Evolutionary conservation across 768 basidiomycete genomes (phyloP).

Genomic region (Mrakia blollopis): DNA sequence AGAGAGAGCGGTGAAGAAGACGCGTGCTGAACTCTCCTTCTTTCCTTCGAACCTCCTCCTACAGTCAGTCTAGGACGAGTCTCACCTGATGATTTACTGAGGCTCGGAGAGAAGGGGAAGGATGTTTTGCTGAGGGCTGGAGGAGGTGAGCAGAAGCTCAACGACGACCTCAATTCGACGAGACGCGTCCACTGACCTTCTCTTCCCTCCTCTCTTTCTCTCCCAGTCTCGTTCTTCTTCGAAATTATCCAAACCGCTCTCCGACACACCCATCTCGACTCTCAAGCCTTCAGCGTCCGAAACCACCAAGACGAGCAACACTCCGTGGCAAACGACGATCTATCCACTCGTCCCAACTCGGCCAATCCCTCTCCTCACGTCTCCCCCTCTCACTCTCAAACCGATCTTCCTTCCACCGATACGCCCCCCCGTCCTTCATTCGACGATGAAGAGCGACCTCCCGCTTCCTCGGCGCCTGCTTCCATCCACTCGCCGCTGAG

Average conservation of each 20-base stretch:
- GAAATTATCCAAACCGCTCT: constrained; percentile 28
- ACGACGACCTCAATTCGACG: no score
- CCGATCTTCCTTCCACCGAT: neutral
- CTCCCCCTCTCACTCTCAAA: constrained; percentile 9
- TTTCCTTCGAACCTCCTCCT: no score
- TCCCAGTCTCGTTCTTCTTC: constrained; percentile 27
- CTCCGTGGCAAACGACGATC: constrained; percentile 8
- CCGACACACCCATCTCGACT: constrained; percentile 22
- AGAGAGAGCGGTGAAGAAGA: no score
- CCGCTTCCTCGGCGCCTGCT: neutral
- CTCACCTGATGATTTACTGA: constrained; percentile 13
- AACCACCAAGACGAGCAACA: neutral
- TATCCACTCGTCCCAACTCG: constrained; percentile 27
- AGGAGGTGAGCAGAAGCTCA: constrained; percentile 1
- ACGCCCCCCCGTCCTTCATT: neutral
- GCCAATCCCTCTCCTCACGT: neutral
- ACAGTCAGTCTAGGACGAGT: constrained; percentile 21
- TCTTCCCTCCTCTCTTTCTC: neutral
- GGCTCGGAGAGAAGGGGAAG: constrained; percentile 18
- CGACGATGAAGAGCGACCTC: neutral
- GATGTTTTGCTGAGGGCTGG: constrained; percentile 16
- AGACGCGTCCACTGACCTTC: neutral
- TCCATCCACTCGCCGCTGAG: constrained; percentile 6
- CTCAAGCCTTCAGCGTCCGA: constrained; percentile 21
- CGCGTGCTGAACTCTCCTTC: no score